A percentile compares a stretch with the other conserved stretches of the same genome.
Conservation (phyloP, 139 green algal genomes). For the Astrephomene gubernaculifera region DNA sequence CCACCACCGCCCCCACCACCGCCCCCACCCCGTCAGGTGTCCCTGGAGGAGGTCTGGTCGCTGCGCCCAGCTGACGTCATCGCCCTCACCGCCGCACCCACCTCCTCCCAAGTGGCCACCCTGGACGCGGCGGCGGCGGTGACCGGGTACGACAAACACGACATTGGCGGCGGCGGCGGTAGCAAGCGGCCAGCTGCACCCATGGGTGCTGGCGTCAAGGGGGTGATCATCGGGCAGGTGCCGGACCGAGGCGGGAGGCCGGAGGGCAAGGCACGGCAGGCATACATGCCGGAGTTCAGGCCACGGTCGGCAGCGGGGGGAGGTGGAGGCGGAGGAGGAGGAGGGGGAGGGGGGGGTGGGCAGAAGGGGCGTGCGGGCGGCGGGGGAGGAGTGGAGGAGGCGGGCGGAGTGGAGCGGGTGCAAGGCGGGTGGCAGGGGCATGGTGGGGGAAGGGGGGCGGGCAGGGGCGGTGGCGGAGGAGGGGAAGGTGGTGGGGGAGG, state of each 20-base stretch:
- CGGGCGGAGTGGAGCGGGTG: background rate
- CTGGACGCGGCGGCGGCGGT: constrained; percentile 1
- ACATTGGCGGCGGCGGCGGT: background rate
- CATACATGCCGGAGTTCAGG: constrained; percentile 42
- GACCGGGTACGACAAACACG: background rate
- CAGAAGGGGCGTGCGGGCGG: no score
- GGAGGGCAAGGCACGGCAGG: constrained; percentile 20
- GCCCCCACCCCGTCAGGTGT: constrained; percentile 8
- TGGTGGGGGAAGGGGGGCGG: constrained; percentile 18
- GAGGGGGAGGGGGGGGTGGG: background rate
- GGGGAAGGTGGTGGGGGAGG: background rate
- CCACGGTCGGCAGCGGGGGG: background rate
- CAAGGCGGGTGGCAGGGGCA: background rate
- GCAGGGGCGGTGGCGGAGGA: constrained; percentile 3
- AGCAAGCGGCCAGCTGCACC: constrained; percentile 34
- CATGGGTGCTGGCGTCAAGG: constrained; percentile 8
- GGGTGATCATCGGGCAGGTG: constrained; percentile 35
- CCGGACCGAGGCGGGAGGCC: constrained; percentile 42
- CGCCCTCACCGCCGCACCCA: constrained; percentile 8
- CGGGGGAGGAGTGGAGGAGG: background rate
- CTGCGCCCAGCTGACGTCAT: constrained; percentile 29
- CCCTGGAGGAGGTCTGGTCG: constrained; percentile 21
- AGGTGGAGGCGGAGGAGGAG: background rate
- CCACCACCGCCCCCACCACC: background rate
- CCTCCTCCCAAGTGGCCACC: constrained; percentile 12